Base-by-base conservation (phyloP, 2,329 filamentous ascomycete genomes). In the Thelonectria blattea region DNA sequence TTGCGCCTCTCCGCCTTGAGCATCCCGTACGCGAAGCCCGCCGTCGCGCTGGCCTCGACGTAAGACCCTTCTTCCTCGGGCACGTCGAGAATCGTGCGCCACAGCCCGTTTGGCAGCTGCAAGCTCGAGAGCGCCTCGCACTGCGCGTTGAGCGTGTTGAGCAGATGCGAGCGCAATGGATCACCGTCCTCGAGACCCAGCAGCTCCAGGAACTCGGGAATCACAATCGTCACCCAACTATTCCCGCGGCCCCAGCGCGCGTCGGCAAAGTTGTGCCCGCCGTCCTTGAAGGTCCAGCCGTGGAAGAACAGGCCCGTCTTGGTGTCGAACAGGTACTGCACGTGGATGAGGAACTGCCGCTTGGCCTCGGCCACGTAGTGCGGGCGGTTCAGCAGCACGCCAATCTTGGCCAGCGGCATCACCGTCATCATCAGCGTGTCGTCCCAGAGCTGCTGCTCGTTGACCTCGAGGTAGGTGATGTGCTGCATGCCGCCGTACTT, bases 401-500 rank as follows among this genome's bases (percentile, higher is more conserved):
- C 91, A 62, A 93, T 93, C 78, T 93, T 93, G 17, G 90, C 90
- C 17, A 93, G 80, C 1, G 91, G 91, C 75, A 93, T 78, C 6
- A 92, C 91, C 1, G 90, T 93, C 91, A 94, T 94, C 91, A 94
- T 93, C 46, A 94, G 81, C 6, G 91, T 94, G 73, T 94, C 91
- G 67, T 93, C 91, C 91, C 91, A 94, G 20, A 93, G 81, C 78
- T 93, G 89, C 73, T 91, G 83, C 63, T 87, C 81, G 74, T 94
- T 92, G 64, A 85, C 82, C 2, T 86, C 83, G 32, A 88, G 76
- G 68, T 93, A 93, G 0, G 91, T 93, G 62, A 89, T 85, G 75
- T 91, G 90, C 74, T 92, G 90, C 80, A 92, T 90, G 58, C 88
- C 82, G 48, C 88, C 90, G 71, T 87, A 88, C 51, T 84, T 85